Base-by-base conservation (phyloP, 176 grass and related monocot genomes). In the Oryza punctata region DNA sequence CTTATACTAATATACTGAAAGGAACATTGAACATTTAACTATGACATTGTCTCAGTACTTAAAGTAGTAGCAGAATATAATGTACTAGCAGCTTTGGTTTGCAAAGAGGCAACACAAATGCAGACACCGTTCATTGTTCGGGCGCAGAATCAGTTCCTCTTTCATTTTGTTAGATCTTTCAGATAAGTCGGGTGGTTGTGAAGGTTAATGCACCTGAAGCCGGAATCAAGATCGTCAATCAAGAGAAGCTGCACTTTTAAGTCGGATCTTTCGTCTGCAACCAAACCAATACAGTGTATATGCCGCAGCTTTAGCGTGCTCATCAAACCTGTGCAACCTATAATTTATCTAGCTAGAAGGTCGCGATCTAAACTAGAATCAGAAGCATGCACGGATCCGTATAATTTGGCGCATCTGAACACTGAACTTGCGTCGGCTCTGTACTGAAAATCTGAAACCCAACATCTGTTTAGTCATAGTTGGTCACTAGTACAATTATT, bases 211-310 rank as follows among this genome's bases (percentile, higher is more conserved):
- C 5, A 50, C 3, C 76, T 25, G 29, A 67, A 80, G 76, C 21
- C 11, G 0, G 33, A 28, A 50, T 28, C 84, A 79, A 40, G 68
- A 72, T 73, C 27, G 44, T 16, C 28, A 27, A 54, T 50, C 10
- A 86, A 67, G 69, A 21, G 27, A 73, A 43, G 43, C 30, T 15
- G 18, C 73, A 69, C 57, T 73, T 79, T 40, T 21, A 27, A 79
- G 66, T n/a, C 0, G 68, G 40, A 40, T 50, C 65, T 38, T 26
- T 4, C 47, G 21, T 9, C 18, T 61, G 14, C 28, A 76, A 57
- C 66, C 63, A 26, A 76, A 6, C n/a, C 1, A 19, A 32, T 24
- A 77, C 82, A 70, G 26, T 70, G 73, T 44, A 23, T 46, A 44
- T 49, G 40, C 18, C 19, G 3, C 57, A 24, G 3, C 26, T 33